A percentile compares a stretch with the other conserved stretches of the same genome.
These are phyloP conservation scores for Lentinula lateritia DNA, from an alignment of 768 basidiomycete genomes.

Conservation along the genomic window DNA sequence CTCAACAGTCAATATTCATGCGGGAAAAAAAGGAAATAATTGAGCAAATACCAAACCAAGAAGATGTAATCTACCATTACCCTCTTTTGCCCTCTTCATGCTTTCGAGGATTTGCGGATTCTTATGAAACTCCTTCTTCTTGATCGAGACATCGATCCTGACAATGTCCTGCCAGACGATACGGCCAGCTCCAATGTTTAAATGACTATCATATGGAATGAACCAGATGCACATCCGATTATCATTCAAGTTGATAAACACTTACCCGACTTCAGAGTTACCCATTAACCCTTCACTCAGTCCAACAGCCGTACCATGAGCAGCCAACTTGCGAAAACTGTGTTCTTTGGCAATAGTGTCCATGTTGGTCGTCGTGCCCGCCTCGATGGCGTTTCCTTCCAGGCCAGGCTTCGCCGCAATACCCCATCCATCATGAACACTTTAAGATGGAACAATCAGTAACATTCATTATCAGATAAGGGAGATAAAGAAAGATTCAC, in stretches of 20 bases:
- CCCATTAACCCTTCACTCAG: constrained; percentile 95
- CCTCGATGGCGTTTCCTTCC: constrained; percentile 87
- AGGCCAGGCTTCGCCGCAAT: constrained; percentile 60
- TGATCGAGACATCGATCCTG: constrained; percentile 87
- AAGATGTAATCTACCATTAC: constrained; percentile 82
- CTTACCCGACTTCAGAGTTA: constrained; percentile 95
- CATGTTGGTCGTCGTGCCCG: constrained; percentile 84
- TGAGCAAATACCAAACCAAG: constrained; percentile 64
- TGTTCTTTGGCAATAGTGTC: constrained; percentile 77
- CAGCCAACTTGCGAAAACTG: constrained; percentile 65
- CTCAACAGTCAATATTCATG: background rate
- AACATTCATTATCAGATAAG: no score
- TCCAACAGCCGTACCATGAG: constrained; percentile 90
- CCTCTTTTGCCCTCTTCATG: constrained; percentile 74
- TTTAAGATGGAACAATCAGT: constrained; percentile 18
- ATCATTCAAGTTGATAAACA: constrained; percentile 3
- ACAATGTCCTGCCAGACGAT: constrained; percentile 99
- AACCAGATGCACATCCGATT: background rate
- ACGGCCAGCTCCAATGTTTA: constrained; percentile 93
- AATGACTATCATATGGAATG: constrained; percentile 47
- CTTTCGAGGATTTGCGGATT: constrained; percentile 65
- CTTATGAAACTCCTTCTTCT: constrained; percentile 84
- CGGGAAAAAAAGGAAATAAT: background rate
- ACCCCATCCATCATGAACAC: constrained; percentile 97
- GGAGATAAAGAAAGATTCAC: constrained; percentile 33